phyloP scores from a whole-genome alignment of 768 basidiomycete genomes.

The Kwoniella bestiolae region DNA sequence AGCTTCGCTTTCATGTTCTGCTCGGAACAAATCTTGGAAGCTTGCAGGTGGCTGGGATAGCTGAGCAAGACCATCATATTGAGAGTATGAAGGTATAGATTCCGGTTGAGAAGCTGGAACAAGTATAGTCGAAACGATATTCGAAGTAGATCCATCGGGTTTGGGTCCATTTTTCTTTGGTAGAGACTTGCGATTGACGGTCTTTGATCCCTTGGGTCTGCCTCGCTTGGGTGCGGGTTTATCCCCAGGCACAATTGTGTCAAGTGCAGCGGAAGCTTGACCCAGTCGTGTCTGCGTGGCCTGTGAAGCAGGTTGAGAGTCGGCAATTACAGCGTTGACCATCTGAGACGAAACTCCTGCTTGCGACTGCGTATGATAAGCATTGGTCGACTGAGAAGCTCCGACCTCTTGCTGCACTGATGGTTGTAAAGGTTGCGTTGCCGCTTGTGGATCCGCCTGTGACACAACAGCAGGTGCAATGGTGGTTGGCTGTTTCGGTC shows the following conservation, averaged over 20 bases:
- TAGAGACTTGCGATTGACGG: constrained; percentile 1
- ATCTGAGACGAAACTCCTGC: background rate
- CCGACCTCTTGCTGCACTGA: background rate
- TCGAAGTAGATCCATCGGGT: background rate
- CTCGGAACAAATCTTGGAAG: background rate
- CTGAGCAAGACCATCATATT: constrained; percentile 2
- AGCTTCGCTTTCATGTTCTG: background rate
- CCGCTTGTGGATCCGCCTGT: background rate
- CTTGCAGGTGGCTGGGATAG: background rate
- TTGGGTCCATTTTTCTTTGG: background rate
- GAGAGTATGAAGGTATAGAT: background rate
- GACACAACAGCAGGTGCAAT: background rate
- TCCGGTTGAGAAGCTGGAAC: constrained; percentile 17
- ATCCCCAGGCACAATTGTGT: background rate
- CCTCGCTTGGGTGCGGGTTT: constrained; percentile 8
- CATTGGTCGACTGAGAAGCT: background rate
- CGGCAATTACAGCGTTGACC: background rate
- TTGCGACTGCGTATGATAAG: background rate
- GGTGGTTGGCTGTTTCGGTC: background rate
- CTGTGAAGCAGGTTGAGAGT: background rate
- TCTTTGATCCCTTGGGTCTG: constrained; percentile 23
- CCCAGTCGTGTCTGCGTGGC: background rate
- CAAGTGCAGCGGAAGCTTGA: background rate
- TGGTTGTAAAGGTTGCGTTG: background rate
- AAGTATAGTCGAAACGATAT: background rate